Percentiles rank a stretch among this genome's conserved stretches.
Conservation (phyloP, 805 yeast genomes). For the Cyberlindnera maritima region DNA sequence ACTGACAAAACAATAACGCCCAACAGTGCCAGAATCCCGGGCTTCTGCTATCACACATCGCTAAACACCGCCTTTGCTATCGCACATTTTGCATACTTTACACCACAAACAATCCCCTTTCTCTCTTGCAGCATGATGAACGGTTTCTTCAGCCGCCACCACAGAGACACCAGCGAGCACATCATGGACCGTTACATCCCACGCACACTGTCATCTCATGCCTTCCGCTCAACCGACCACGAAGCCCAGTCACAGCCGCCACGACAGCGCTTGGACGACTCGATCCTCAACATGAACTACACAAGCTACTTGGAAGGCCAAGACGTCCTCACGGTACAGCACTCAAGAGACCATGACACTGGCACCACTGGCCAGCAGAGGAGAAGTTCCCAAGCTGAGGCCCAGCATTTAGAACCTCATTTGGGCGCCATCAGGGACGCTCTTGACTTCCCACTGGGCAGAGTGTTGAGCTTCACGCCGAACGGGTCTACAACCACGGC, state of each 20-base stretch:
- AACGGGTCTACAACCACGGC: slow-evolving; percentile 5
- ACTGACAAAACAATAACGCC: too few species aligned
- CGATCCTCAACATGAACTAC: slow-evolving; percentile 19
- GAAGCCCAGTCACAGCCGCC: background rate
- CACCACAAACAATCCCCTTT: background rate
- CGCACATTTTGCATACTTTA: background rate
- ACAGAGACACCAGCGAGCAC: slow-evolving; percentile 11
- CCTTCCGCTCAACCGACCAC: background rate
- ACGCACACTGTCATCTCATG: slow-evolving; percentile 10
- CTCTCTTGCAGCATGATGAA: slow-evolving; percentile 1
- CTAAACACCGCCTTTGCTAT: background rate
- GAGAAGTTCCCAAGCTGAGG: too few species aligned
- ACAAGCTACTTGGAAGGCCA: slow-evolving; percentile 19
- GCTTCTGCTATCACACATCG: background rate
- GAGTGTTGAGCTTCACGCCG: slow-evolving; percentile 38
- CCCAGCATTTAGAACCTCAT: too few species aligned
- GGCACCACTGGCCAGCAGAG: too few species aligned
- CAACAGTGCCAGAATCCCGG: too few species aligned
- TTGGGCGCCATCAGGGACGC: slow-evolving; percentile 48
- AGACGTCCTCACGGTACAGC: background rate
- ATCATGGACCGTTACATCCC: slow-evolving; percentile 41
- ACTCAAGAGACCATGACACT: background rate
- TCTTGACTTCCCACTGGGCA: slow-evolving; percentile 40
- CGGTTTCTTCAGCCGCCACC: slow-evolving; percentile 10
- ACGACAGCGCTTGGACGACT: slow-evolving; percentile 13